A percentile compares a stretch with the other conserved stretches of the same genome.
These are phyloP conservation scores for Trichothecium roseum DNA, from an alignment of 2,329 filamentous ascomycete species.

Conservation along the genomic window DNA sequence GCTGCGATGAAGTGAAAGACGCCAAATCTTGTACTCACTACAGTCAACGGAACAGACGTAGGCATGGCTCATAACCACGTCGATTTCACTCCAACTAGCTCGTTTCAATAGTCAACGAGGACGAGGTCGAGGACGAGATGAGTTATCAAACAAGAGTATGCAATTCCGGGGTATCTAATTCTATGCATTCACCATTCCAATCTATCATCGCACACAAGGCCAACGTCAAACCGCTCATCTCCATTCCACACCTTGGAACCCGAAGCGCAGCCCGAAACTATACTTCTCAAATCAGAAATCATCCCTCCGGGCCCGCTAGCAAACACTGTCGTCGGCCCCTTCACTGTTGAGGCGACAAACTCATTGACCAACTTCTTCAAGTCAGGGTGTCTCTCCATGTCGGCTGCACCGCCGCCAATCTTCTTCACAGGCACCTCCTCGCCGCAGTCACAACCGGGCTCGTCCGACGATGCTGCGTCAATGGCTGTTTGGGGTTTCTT, in stretches of 20 bases:
- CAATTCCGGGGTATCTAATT: not conserved
- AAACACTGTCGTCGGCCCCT: constrained; percentile 43
- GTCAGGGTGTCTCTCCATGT: constrained; percentile 30
- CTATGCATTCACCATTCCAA: constrained; percentile 32
- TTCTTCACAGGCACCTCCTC: constrained; percentile 17
- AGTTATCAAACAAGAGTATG: no score
- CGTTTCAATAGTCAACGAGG: no score
- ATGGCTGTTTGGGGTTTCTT: constrained; percentile 9
- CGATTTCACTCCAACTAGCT: no score
- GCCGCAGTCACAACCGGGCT: constrained; percentile 14
- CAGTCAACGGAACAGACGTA: no score
- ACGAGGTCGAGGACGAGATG: no score
- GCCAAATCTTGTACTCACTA: no score
- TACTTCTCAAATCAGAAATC: constrained; percentile 44
- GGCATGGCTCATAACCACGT: no score
- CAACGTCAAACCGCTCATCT: constrained; percentile 43
- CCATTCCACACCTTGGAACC: constrained; percentile 45
- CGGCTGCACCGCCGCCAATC: constrained; percentile 15
- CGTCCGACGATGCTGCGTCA: constrained; percentile 12
- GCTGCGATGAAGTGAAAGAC: no score
- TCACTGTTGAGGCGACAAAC: constrained; percentile 36
- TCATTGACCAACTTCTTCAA: constrained; percentile 32
- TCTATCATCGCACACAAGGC: constrained; percentile 49
- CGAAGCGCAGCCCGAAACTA: constrained; percentile 43
- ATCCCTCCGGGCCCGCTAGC: constrained; percentile 51